These are phyloP conservation scores for Rhipidocladum racemiflorum DNA, from an alignment of 176 grass and related monocot species.

Conservation along the genomic window DNA sequence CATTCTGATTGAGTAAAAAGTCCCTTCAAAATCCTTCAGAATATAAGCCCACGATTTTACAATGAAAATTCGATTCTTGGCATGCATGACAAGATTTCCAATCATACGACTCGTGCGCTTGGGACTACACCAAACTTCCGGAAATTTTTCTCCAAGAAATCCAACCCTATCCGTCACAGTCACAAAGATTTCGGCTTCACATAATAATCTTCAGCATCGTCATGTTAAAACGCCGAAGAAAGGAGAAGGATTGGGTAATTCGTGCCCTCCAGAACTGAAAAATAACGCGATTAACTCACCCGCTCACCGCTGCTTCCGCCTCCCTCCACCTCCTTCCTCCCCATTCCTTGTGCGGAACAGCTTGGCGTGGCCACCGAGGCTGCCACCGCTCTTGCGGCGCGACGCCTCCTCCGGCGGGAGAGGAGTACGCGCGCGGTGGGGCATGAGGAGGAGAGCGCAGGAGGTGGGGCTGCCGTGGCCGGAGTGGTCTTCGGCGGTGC, in stretches of 20 bases:
- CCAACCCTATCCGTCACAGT: not conserved
- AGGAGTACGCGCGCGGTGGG: not conserved
- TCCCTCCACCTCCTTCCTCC: not conserved
- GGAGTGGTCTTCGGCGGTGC: not conserved
- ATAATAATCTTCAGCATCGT: not conserved
- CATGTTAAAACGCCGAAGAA: too few species aligned
- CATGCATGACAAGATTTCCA: not conserved
- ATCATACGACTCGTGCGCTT: not conserved
- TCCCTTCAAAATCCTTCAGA: too few species aligned
- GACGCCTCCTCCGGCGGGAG: not conserved
- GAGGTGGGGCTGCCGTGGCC: not conserved
- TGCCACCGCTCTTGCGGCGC: not conserved
- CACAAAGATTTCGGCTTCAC: not conserved
- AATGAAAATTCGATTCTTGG: too few species aligned
- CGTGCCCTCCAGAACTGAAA: not conserved
- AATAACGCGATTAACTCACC: constrained; percentile 8
- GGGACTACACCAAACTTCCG: not conserved
- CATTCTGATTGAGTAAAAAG: too few species aligned
- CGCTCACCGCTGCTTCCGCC: not conserved
- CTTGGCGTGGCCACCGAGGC: not conserved
- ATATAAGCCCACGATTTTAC: not conserved
- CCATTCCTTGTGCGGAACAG: not conserved
- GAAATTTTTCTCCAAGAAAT: not conserved
- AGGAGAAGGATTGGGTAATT: not conserved
- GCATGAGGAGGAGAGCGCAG: not conserved